Evolutionary conservation across 345 rosid species (phyloP), one percentile per base, ranked within the genome.

Genomic region (Viola odorata): DNA sequence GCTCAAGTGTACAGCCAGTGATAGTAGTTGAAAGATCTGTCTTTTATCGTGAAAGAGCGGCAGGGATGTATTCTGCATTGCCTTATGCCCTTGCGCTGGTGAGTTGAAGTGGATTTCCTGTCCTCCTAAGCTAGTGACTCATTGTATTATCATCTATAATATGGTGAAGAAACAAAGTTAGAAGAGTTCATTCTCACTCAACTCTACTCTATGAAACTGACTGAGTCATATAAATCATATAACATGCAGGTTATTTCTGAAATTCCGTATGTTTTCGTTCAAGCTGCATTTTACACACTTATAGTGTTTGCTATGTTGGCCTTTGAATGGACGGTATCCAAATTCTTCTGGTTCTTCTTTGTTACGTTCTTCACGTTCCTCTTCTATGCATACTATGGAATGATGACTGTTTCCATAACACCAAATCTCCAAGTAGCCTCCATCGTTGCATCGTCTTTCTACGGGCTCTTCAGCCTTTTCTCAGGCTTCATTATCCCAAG

Each of bases 401-500:
- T 70, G 74, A 12, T 70, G 49, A 42, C 67, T 1, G 53, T 64
- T 12, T 48, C 69, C 6, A 11, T 70, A 3, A 58, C 65, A 12
- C 61, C 75, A 16, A 55, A 13, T 8, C 2, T n/a, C 16, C 36
- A 70, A 44, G 8, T 53, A n/a, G 69, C 53, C 3, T 12, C 66
- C 0, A n/a, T 64, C 23, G 53, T 64, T 38, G 44, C 75, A 40
- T 0, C 58, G 17, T 56, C 75, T 58, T 3, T 49, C 47, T 70
- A 70, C 37, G 8, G 69, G 4, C 8, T 55, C 7, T 49, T 65
- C 45, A 70, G 45, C 55, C 61, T 70, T 7, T 70, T 64, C 66
- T 64, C 74, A 15, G 74, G 74, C 44, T 70, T 64, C 17, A 39
- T 70, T 0, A 16, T 70, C 45, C 74, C 74, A 5, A 62, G 54